phyloP scores from a whole-genome alignment of 2,329 filamentous ascomycete species.

The Colletotrichum sojae region DNA sequence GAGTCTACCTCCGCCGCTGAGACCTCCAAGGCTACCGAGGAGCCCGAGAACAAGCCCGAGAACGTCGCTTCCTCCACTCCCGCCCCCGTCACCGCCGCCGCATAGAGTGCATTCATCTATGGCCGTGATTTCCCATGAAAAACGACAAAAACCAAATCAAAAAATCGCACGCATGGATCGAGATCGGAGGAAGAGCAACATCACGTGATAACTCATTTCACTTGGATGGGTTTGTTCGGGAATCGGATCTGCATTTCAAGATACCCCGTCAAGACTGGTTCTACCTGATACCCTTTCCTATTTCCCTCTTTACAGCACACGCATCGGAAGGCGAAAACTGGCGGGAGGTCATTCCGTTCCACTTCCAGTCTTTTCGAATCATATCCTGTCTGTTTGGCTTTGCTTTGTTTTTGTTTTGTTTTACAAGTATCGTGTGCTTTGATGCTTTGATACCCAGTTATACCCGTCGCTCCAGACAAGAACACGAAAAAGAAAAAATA shows the following conservation, averaged over 20 bases:
- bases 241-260: slow-evolving; percentile 71
- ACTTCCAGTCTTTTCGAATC: slow-evolving; percentile 43
- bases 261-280: slow-evolving; percentile 69
- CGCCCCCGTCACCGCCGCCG: slow-evolving; percentile 63
- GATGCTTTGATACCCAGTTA: slow-evolving; percentile 56
- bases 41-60: slow-evolving; percentile 59
- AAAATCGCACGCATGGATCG: slow-evolving; percentile 36
- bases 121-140: background rate
- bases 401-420: slow-evolving; percentile 44
- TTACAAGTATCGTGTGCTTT: slow-evolving; percentile 46
- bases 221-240: slow-evolving; percentile 55
- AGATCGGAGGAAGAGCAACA: slow-evolving; percentile 39
- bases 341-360: slow-evolving; percentile 39
- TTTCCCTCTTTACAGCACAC: slow-evolving; percentile 44
- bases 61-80: slow-evolving; percentile 58
- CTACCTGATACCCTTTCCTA: slow-evolving; percentile 49
- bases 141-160: slow-evolving; percentile 5
- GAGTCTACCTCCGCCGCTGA: slow-evolving; percentile 46
- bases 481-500: slow-evolving; percentile 45
- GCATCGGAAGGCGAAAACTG: slow-evolving; percentile 38
- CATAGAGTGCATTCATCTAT: slow-evolving; percentile 54
- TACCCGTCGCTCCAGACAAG: slow-evolving; percentile 46
- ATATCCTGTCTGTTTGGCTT: slow-evolving; percentile 40
- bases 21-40: slow-evolving; percentile 50
- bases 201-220: slow-evolving; percentile 39